Percentiles rank a stretch among this genome's conserved stretches.
phyloP scores from a whole-genome alignment of 2,329 filamentous ascomycete genomes.

The Ophidiomyces ophidiicola region DNA sequence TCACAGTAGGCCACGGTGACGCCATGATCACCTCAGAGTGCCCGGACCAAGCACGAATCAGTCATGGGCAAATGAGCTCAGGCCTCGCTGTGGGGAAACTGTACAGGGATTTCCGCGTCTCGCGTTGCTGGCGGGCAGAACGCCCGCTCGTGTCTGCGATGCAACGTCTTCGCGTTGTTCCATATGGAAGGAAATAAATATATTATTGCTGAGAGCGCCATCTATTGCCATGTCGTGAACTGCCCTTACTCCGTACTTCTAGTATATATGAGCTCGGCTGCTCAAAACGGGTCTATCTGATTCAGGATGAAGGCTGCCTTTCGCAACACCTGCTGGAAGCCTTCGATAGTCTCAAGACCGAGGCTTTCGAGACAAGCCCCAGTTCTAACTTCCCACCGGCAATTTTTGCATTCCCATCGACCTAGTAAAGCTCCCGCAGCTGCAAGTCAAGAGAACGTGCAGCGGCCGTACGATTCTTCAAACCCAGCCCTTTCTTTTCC shows the following conservation, averaged over 20 bases:
- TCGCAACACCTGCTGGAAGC: conserved; percentile 10
- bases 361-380: background rate
- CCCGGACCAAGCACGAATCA: background rate
- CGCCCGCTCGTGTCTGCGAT: background rate
- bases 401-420: conserved; percentile 8
- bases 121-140: background rate
- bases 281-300: too few relatives aligned
- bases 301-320: conserved; percentile 13
- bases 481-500: conserved; percentile 84
- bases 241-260: too few relatives aligned
- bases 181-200: background rate
- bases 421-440: conserved; percentile 10
- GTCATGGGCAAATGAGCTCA: background rate
- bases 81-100: background rate
- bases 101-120: background rate
- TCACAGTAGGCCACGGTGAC: conserved; percentile 3
- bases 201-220: background rate
- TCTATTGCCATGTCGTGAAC: background rate
- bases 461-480: conserved; percentile 33
- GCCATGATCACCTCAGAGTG: conserved; percentile 7
- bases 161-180: background rate
- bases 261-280: too few relatives aligned
- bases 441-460: background rate
- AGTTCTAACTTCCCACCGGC: background rate
- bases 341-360: conserved; percentile 10